A percentile compares a stretch with the other conserved stretches of the same genome.
Evolutionary conservation across 2,329 filamentous ascomycete species (phyloP).

Genomic region (Aspergillus aculeatinus): DNA sequence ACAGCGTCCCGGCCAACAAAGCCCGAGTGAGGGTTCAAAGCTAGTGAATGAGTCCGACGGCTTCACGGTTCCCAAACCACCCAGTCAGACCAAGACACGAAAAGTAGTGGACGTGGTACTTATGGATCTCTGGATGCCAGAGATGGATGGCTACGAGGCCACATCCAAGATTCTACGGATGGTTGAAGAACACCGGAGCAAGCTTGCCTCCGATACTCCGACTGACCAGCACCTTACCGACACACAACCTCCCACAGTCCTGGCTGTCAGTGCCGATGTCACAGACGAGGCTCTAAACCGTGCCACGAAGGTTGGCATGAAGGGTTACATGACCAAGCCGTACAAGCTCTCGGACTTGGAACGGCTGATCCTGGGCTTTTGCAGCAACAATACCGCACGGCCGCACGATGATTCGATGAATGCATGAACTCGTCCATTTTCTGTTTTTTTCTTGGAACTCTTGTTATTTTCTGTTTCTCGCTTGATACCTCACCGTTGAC

Average conservation of each 20-base stretch:
- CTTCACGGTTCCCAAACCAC: conserved; percentile 17
- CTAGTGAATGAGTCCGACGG: conserved; percentile 11
- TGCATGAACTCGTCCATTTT: conserved; percentile 16
- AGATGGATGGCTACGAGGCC: conserved; percentile 71
- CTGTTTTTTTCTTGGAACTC: conserved; percentile 1
- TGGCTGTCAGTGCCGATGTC: conserved; percentile 67
- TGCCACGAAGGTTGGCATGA: conserved; percentile 63
- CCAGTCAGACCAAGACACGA: conserved; percentile 28
- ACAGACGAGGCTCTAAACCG: conserved; percentile 62
- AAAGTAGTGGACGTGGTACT: conserved; percentile 62
- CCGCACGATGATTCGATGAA: conserved; percentile 19
- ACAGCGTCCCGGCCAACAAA: conserved; percentile 16
- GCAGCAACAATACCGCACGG: conserved; percentile 23
- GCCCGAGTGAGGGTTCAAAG: conserved; percentile 21
- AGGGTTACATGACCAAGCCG: conserved; percentile 68
- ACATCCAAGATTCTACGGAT: conserved; percentile 61
- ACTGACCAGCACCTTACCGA: neutral
- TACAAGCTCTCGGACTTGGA: conserved; percentile 64
- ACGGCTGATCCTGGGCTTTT: conserved; percentile 56
- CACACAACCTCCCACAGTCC: conserved; percentile 45
- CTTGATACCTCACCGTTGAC: conserved; percentile 11
- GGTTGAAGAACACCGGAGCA: conserved; percentile 39
- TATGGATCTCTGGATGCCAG: conserved; percentile 77
- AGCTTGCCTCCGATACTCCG: conserved; percentile 18
- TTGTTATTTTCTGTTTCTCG: conserved; percentile 4